Evolutionary conservation across 805 yeast species (phyloP).

Genomic region (Candida sanyiensis): DNA sequence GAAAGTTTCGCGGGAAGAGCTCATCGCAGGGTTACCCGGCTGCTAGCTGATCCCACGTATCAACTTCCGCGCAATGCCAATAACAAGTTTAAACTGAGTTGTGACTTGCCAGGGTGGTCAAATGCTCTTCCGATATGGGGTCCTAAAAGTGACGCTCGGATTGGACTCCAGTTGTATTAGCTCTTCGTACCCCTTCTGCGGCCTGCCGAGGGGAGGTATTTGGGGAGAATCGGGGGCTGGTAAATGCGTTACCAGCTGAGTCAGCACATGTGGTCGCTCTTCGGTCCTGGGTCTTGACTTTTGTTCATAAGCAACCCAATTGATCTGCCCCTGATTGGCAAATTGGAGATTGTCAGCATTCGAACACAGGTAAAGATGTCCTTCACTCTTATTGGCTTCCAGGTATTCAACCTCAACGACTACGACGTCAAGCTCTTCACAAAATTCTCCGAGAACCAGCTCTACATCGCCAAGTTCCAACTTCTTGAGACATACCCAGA

Average conservation of each 20-base stretch:
- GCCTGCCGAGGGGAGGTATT: too few relatives aligned
- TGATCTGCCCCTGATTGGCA: too few relatives aligned
- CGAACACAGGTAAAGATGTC: too few relatives aligned
- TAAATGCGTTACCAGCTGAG: neutral
- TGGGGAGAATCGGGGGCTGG: neutral
- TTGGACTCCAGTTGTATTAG: too few relatives aligned
- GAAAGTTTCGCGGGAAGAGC: slow-evolving; percentile 6
- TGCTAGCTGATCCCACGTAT: neutral
- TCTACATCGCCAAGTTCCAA: slow-evolving; percentile 20
- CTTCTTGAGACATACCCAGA: slow-evolving; percentile 18
- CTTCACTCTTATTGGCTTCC: slow-evolving; percentile 19
- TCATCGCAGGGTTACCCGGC: slow-evolving; percentile 9
- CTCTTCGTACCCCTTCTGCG: too few relatives aligned
- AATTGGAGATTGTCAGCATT: too few relatives aligned
- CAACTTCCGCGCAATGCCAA: neutral
- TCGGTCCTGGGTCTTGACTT: too few relatives aligned
- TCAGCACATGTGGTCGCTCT: neutral
- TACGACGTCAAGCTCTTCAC: slow-evolving; percentile 22
- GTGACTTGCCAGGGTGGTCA: too few relatives aligned
- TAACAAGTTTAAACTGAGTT: too few relatives aligned
- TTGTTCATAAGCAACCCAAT: too few relatives aligned
- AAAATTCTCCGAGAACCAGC: slow-evolving; percentile 16
- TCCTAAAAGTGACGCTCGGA: too few relatives aligned
- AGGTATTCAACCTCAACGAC: slow-evolving; percentile 23
- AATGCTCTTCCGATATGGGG: too few relatives aligned